phyloP scores from a whole-genome alignment of 441 rosid species.

The Aquilaria agallochum region DNA sequence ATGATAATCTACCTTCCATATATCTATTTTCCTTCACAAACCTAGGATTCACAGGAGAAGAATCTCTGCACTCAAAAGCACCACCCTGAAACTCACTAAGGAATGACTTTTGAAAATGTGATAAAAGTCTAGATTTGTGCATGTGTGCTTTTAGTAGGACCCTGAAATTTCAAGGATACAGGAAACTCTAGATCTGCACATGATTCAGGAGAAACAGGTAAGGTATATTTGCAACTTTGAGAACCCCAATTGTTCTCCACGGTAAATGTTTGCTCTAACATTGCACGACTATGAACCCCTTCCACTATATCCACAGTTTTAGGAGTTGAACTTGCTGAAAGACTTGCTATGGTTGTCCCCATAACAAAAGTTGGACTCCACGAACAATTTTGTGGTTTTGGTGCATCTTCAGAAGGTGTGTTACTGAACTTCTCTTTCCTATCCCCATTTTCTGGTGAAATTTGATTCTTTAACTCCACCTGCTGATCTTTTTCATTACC shows the following conservation, averaged over 20 bases:
- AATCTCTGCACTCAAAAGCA: conserved; percentile 30
- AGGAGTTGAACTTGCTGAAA: conserved; percentile 40
- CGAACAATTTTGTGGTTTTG: conserved; percentile 36
- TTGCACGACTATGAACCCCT: conserved; percentile 31
- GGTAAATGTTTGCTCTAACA: conserved; percentile 29
- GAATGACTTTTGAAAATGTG: conserved; percentile 33
- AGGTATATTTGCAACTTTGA: conserved; percentile 36
- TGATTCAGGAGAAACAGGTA: conserved; percentile 31
- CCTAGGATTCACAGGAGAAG: conserved; percentile 30
- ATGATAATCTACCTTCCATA: conserved; percentile 40
- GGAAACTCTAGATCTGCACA: conserved; percentile 29
- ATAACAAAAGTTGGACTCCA: conserved; percentile 65
- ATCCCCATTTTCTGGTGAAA: conserved; percentile 31
- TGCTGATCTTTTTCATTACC: conserved; percentile 16
- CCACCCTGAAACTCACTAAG: conserved; percentile 51
- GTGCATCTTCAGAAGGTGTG: conserved; percentile 28
- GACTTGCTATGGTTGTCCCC: conserved; percentile 33
- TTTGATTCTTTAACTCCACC: conserved; percentile 20
- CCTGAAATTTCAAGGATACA: conserved; percentile 45
- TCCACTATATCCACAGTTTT: conserved; percentile 34
- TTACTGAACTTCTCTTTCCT: conserved; percentile 27
- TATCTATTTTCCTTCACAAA: conserved; percentile 26
- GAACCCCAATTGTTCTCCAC: conserved; percentile 40
- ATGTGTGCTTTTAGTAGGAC: conserved; percentile 10
- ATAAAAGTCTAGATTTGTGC: conserved; percentile 15